Conservation (phyloP, 139 green algal genomes). For the Gonium pectorale region DNA sequence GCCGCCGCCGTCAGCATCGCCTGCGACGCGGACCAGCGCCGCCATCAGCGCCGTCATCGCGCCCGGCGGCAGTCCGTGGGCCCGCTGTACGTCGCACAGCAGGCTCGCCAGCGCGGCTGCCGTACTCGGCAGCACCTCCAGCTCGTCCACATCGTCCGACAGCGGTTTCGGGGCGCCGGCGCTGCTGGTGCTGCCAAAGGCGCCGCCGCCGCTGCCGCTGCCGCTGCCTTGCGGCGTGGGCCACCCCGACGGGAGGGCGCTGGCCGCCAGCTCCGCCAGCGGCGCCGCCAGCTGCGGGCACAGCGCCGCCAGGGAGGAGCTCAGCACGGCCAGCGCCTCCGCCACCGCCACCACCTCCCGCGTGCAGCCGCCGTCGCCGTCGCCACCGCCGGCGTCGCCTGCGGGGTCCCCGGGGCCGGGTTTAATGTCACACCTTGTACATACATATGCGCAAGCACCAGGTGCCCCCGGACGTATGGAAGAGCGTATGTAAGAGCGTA, state of each 20-base stretch:
- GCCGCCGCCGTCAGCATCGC: conserved; percentile 1
- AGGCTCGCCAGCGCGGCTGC: conserved; percentile 17
- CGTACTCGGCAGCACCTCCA: conserved; percentile 26
- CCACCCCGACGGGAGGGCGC: conserved; percentile 17
- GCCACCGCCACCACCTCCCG: conserved; percentile 27
- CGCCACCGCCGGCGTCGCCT: not conserved
- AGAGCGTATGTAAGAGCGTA: no score
- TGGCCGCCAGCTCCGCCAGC: not conserved
- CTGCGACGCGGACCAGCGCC: not conserved
- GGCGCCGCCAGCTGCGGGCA: conserved; percentile 27
- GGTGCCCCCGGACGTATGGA: no score
- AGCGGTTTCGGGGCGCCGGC: conserved; percentile 1
- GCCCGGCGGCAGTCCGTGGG: conserved; percentile 28
- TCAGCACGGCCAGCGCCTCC: conserved; percentile 19
- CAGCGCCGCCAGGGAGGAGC: not conserved
- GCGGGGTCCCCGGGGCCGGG: no score
- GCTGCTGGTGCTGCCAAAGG: not conserved
- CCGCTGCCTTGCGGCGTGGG: not conserved
- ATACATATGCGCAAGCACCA: no score
- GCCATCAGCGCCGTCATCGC: not conserved
- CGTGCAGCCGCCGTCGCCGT: not conserved
- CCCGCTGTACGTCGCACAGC: conserved; percentile 28
- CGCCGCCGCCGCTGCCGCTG: not conserved
- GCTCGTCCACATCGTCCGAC: conserved; percentile 35
- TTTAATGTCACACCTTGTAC: no score